Conservation (phyloP, 78 protist species). For the slime mould (Dictyostelium discoideum) region DNA sequence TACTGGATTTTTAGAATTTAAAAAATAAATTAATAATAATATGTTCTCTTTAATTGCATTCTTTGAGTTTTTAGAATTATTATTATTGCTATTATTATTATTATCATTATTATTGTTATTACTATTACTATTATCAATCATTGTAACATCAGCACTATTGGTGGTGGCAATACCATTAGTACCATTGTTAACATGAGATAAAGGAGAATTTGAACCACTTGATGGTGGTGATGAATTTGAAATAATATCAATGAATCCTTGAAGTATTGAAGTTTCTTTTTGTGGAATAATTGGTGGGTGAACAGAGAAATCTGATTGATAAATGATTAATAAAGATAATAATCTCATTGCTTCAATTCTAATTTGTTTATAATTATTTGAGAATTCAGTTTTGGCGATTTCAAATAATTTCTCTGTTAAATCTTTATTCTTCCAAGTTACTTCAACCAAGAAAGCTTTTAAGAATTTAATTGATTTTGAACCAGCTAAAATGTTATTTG, state of each 20-base stretch:
- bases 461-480: conserved; percentile 42
- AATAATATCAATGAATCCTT: not conserved
- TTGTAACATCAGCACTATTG: not conserved
- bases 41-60: conserved; percentile 22
- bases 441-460: conserved; percentile 14
- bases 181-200: not conserved
- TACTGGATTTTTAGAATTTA: not conserved
- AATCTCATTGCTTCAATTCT: conserved; percentile 27
- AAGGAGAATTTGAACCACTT: conserved; percentile 1
- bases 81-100: not conserved
- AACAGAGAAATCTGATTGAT: not conserved
- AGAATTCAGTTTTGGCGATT: conserved; percentile 23
- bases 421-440: conserved; percentile 6
- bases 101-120: not conserved
- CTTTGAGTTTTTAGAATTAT: not conserved
- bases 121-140: not conserved
- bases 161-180: not conserved
- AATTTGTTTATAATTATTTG: conserved; percentile 59
- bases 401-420: not conserved
- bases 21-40: not conserved
- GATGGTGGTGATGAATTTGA: not conserved
- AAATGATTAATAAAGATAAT: not conserved
- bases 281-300: not conserved
- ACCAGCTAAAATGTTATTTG: conserved; percentile 24
- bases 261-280: not conserved